These are phyloP conservation scores for Tylopilus plumbeoviolaceoides DNA, from an alignment of 768 basidiomycete species.

Conservation along the genomic window DNA sequence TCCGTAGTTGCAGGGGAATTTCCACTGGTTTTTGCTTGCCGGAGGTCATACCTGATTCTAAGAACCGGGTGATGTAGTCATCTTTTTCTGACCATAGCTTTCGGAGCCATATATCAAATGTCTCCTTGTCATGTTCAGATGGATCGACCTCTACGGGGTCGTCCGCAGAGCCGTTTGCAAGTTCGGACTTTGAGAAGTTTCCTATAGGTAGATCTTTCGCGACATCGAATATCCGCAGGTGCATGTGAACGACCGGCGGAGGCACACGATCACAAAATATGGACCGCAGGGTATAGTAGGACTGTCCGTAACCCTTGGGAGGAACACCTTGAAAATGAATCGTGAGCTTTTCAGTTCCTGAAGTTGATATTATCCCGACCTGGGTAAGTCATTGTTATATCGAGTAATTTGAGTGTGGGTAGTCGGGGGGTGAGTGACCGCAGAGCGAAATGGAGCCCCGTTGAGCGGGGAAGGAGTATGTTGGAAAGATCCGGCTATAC, in stretches of 20 bases:
- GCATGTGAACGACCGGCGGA: slow-evolving; percentile 84
- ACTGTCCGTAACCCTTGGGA: slow-evolving; percentile 75
- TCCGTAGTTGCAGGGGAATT: slow-evolving; percentile 58
- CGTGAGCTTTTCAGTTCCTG: background rate
- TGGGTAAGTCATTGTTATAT: slow-evolving; percentile 89
- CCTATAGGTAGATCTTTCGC: slow-evolving; percentile 66
- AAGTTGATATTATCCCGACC: slow-evolving; percentile 39
- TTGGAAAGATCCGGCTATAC: slow-evolving; percentile 73
- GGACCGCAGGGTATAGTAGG: slow-evolving; percentile 85
- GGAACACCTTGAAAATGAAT: slow-evolving; percentile 56
- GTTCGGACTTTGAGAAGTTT: slow-evolving; percentile 39
- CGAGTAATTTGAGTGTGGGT: slow-evolving; percentile 75
- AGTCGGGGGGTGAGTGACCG: slow-evolving; percentile 76
- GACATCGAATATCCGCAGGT: slow-evolving; percentile 77
- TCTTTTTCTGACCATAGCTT: slow-evolving; percentile 87
- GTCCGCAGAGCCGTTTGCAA: slow-evolving; percentile 26
- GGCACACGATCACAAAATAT: slow-evolving; percentile 79
- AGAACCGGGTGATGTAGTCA: slow-evolving; percentile 62
- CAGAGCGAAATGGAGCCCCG: slow-evolving; percentile 82
- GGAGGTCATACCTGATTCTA: slow-evolving; percentile 47
- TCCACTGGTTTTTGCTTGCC: slow-evolving; percentile 33
- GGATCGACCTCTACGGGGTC: slow-evolving; percentile 44
- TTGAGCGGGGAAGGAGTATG: slow-evolving; percentile 86
- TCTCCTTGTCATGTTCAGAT: slow-evolving; percentile 52
- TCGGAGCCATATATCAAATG: slow-evolving; percentile 83